phyloP scores from a whole-genome alignment of 1,139 yeast genomes.

The Hanseniaspora uvarum region DNA sequence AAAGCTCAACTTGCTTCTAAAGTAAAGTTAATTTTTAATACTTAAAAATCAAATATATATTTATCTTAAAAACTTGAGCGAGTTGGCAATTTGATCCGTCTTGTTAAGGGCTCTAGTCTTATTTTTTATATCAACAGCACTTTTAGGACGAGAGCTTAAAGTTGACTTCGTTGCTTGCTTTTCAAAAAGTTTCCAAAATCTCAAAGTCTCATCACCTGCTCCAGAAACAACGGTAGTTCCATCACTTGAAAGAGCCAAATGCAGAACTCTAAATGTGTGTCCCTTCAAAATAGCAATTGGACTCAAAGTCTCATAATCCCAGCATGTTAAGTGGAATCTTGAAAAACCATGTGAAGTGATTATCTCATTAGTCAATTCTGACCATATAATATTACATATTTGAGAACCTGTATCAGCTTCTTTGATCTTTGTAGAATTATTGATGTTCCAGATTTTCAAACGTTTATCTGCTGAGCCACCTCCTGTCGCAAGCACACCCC shows the following conservation, averaged over 20 bases:
- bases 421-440: constrained; percentile 60
- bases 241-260: constrained; percentile 87
- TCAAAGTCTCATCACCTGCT: constrained; percentile 92
- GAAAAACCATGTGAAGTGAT: constrained; percentile 95
- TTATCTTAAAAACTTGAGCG: constrained; percentile 8
- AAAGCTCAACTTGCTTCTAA: too few species aligned
- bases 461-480: constrained; percentile 95
- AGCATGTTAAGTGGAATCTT: constrained; percentile 77
- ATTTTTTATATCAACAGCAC: neutral
- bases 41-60: too few species aligned
- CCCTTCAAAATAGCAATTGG: constrained; percentile 91
- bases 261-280: constrained; percentile 84
- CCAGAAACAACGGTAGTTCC: constrained; percentile 98
- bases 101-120: constrained; percentile 1
- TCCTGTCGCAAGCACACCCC: constrained; percentile 88
- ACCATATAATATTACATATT: constrained; percentile 91
- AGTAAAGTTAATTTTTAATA: too few species aligned
- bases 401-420: constrained; percentile 92
- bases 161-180: constrained; percentile 51
- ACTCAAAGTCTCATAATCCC: constrained; percentile 92
- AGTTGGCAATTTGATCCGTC: constrained; percentile 8
- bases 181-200: constrained; percentile 90
- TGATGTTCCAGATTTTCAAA: constrained; percentile 85
- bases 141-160: constrained; percentile 27
- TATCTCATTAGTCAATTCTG: constrained; percentile 78